phyloP scores from a whole-genome alignment of 495 filamentous ascomycete genomes.

The Cairneyella variabilis region DNA sequence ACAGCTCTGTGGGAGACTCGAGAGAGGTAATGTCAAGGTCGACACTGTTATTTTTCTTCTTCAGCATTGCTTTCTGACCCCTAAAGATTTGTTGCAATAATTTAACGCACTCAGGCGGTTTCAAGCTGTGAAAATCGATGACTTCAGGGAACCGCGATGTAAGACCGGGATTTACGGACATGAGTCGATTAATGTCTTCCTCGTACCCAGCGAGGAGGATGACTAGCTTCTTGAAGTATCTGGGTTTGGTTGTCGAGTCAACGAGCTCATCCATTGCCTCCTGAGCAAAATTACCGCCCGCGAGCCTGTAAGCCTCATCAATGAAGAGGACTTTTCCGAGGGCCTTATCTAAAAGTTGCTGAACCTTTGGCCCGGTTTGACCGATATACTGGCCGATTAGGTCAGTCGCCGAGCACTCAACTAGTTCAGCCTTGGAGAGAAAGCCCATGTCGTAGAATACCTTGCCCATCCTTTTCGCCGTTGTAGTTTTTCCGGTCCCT shows the following conservation, averaged over 20 bases:
- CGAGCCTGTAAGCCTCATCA: slow-evolving; percentile 59
- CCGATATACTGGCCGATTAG: slow-evolving; percentile 45
- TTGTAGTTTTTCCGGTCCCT: slow-evolving; percentile 48
- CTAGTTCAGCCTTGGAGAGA: slow-evolving; percentile 29
- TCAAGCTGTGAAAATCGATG: slow-evolving; percentile 39
- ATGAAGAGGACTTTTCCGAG: slow-evolving; percentile 60
- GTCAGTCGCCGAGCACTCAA: slow-evolving; percentile 37
- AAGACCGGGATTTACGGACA: slow-evolving; percentile 47
- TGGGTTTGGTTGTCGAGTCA: slow-evolving; percentile 55
- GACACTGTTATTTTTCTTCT: too few relatives aligned
- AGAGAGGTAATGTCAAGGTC: too few relatives aligned
- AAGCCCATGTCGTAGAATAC: slow-evolving; percentile 45
- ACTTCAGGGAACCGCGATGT: slow-evolving; percentile 49
- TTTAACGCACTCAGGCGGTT: slow-evolving; percentile 37
- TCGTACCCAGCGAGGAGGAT: slow-evolving; percentile 64
- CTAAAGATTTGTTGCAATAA: slow-evolving; percentile 31
- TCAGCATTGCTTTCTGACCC: slow-evolving; percentile 4
- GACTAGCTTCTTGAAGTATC: slow-evolving; percentile 53
- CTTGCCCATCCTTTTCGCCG: slow-evolving; percentile 39
- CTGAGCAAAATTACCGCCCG: slow-evolving; percentile 44
- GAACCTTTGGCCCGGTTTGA: slow-evolving; percentile 60
- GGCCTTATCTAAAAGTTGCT: slow-evolving; percentile 47
- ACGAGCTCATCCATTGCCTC: slow-evolving; percentile 67
- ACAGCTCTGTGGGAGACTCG: too few relatives aligned
- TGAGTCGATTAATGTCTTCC: slow-evolving; percentile 57